Evolutionary conservation across 73 alveolate species (phyloP).

Genomic region (Diophrys sp.): DNA sequence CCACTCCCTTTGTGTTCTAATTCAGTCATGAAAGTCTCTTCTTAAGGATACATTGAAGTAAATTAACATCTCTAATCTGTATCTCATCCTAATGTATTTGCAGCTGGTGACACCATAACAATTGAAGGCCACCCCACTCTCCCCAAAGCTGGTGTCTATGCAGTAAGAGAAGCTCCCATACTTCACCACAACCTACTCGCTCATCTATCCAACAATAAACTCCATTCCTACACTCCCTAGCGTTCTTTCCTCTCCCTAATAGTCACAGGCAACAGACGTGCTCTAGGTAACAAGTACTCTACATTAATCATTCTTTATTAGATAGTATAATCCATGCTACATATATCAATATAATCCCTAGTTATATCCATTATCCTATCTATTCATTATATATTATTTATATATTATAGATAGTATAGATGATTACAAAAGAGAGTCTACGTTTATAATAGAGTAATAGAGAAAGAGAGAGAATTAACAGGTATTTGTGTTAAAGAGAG

Average conservation of each 20-base stretch:
- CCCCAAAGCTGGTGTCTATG: constrained; percentile 26
- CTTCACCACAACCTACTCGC: not conserved
- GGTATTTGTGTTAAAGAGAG: too few relatives aligned
- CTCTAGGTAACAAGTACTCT: constrained; percentile 1
- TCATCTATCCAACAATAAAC: not conserved
- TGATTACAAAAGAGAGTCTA: too few relatives aligned
- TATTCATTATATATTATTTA: too few relatives aligned
- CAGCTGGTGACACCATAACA: constrained; percentile 15
- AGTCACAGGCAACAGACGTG: not conserved
- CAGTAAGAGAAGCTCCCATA: constrained; percentile 11
- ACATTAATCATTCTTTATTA: too few relatives aligned
- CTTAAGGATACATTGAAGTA: not conserved
- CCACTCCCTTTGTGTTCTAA: not conserved
- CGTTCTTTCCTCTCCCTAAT: not conserved
- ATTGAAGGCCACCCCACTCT: not conserved
- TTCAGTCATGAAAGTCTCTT: not conserved
- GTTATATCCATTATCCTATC: too few relatives aligned
- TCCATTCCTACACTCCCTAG: not conserved
- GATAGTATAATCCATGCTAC: too few relatives aligned
- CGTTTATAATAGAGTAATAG: too few relatives aligned
- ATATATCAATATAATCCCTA: too few relatives aligned
- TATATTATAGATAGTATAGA: too few relatives aligned
- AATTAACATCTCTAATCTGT: not conserved
- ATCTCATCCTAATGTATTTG: not conserved
- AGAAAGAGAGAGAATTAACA: too few relatives aligned